Evolutionary conservation across 2,329 filamentous ascomycete species (phyloP).

Genomic region (Epichloe festucae): DNA sequence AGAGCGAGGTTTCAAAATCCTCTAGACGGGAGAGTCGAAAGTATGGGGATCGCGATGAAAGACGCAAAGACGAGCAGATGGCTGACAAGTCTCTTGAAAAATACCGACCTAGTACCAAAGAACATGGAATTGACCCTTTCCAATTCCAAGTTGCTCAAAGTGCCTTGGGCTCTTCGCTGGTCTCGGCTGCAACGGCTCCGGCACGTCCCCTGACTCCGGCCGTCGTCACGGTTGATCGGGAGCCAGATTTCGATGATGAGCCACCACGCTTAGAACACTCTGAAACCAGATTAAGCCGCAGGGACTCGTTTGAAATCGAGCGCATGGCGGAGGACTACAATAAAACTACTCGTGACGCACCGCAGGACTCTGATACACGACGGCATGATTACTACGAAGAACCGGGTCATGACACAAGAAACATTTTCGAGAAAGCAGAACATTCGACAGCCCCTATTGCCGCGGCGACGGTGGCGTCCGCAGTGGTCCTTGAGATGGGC

Average conservation of each 20-base stretch:
- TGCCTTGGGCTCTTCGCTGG: conserved; percentile 13
- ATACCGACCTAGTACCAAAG: conserved; percentile 8
- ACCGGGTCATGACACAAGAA: conserved; percentile 30
- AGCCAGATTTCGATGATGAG: conserved; percentile 34
- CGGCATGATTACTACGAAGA: conserved; percentile 20
- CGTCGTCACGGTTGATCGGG: conserved; percentile 40
- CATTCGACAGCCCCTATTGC: conserved; percentile 36
- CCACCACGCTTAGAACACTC: conserved; percentile 15
- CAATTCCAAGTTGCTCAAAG: conserved; percentile 42
- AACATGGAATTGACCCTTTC: conserved; percentile 37
- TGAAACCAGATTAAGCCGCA: conserved; percentile 32
- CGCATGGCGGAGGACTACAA: conserved; percentile 19
- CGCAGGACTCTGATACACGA: conserved; percentile 11
- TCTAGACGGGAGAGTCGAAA: conserved; percentile 13
- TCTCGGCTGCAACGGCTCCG: background rate
- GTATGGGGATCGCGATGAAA: conserved; percentile 15
- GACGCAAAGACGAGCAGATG: conserved; percentile 17
- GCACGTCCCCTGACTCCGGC: conserved; percentile 33
- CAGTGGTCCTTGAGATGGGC: conserved; percentile 30
- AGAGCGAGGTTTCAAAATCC: conserved; percentile 13
- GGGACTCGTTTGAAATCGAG: conserved; percentile 35
- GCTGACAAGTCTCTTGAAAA: conserved; percentile 9
- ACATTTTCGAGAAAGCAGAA: conserved; percentile 31
- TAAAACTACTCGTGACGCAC: conserved; percentile 10
- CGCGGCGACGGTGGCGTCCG: conserved; percentile 33